Conservation (phyloP, 2,329 filamentous ascomycete genomes). For the Chrysoporthe deuterocubensis region DNA sequence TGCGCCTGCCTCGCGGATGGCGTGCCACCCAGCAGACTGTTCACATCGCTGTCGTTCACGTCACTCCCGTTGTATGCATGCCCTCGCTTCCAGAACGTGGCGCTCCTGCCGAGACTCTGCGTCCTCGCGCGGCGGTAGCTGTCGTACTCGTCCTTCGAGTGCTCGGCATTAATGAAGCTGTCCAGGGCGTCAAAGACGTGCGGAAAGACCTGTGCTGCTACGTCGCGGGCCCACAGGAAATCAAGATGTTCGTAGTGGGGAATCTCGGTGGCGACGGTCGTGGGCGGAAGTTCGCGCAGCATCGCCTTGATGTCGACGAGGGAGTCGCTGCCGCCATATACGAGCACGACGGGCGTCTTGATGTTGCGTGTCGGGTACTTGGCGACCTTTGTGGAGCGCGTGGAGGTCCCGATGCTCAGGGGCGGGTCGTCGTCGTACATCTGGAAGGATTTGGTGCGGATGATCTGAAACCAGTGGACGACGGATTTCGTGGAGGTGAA, state of each 20-base stretch:
- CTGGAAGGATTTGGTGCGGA: conserved; percentile 92
- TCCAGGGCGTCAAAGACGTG: conserved; percentile 91
- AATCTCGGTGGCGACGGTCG: conserved; percentile 85
- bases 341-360: conserved; percentile 88
- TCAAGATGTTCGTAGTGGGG: conserved; percentile 96
- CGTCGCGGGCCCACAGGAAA: conserved; percentile 90
- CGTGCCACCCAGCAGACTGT: conserved; percentile 31
- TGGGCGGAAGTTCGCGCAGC: conserved; percentile 82
- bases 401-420: conserved; percentile 63
- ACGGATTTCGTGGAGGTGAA: conserved; percentile 97
- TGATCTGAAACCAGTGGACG: conserved; percentile 99
- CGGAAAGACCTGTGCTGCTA: conserved; percentile 82
- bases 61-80: conserved; percentile 31
- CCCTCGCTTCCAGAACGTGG: conserved; percentile 37
- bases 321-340: conserved; percentile 93
- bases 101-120: conserved; percentile 48
- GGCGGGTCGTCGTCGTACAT: conserved; percentile 97
- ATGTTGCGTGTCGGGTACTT: conserved; percentile 97
- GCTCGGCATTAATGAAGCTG: conserved; percentile 63
- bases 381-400: conserved; percentile 93
- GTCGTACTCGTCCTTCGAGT: conserved; percentile 64
- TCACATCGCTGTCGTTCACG: conserved; percentile 37
- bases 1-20: conserved; percentile 20
- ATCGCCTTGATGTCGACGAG: conserved; percentile 93
- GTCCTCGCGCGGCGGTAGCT: conserved; percentile 58